Conservation (phyloP, 495 filamentous ascomycete species). For the Filosporella fistucella region DNA sequence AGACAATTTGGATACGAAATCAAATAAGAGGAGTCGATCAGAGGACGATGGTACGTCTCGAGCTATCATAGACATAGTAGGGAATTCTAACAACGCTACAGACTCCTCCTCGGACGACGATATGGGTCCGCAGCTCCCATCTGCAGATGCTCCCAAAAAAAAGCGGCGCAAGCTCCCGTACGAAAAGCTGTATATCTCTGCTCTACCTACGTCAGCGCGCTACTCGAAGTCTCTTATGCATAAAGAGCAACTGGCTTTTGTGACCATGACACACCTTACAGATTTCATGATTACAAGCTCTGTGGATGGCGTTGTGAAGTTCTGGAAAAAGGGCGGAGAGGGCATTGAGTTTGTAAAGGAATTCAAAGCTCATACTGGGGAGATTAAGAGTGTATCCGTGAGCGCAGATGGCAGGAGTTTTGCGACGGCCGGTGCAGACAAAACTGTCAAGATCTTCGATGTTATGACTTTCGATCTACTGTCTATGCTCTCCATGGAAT, state of each 20-base stretch:
- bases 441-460: constrained; percentile 93
- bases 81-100: constrained; percentile 5
- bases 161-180: constrained; percentile 87
- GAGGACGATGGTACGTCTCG: constrained; percentile 36
- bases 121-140: constrained; percentile 85
- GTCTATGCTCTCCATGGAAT: constrained; percentile 71
- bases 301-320: constrained; percentile 90
- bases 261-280: constrained; percentile 80
- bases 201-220: constrained; percentile 73
- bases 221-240: constrained; percentile 99
- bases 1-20: constrained; percentile 18
- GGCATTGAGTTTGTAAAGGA: constrained; percentile 98
- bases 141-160: constrained; percentile 68
- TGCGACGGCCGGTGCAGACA: constrained; percentile 82
- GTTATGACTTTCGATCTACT: constrained; percentile 92
- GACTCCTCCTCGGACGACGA: constrained; percentile 79
- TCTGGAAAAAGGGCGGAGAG: constrained; percentile 94
- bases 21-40: constrained; percentile 42
- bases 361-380: constrained; percentile 84
- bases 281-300: constrained; percentile 95
- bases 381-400: constrained; percentile 75
- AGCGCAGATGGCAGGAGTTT: constrained; percentile 92
- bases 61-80: not conserved
- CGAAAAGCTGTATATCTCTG: constrained; percentile 90
- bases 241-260: constrained; percentile 84